Evolutionary conservation across 2,329 filamentous ascomycete genomes (phyloP), one percentile per base, ranked within the genome.

Genomic region (Parastagonospora avenae): DNA sequence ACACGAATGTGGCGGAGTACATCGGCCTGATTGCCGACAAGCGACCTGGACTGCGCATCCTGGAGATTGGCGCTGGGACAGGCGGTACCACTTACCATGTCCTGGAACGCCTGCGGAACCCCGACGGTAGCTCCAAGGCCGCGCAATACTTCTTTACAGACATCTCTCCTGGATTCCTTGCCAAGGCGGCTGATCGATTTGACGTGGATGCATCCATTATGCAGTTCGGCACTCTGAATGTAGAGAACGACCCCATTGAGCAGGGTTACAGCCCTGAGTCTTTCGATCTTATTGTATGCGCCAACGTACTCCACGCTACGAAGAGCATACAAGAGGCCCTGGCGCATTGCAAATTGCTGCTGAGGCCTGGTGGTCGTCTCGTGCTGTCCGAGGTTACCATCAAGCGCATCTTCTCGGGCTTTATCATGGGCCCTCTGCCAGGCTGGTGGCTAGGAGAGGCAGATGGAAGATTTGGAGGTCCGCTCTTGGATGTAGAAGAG

Each of bases 91-190:
- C 19, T 24, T 24, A 24, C 19, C 19, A 24, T 24, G 19, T 24
- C 19, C 19, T 24, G 19, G 19, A 24, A 24, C 19, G 19, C 19
- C 19, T 24, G 19, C 19, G 19, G 3, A 24, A 24, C 19, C 19
- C 19, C 19, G 19, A 24, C 19, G 19, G 19, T 24, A 24, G 19
- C 19, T 24, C 19, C 19, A 24, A 24, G 19, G 19, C 19, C 5
- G 19, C 19, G 19, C 5, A 45, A 4, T 63, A 59, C 28, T 43
- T 39, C 2, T 63, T 19, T 35, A 59, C 57, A n/a, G 55, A 63
- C 35, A 50, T 63, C 8, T 57, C 57, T 3, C 12, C 50, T 2
- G 50, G 54, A 2, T 62, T 60, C 37, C 55, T 62, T 28, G n/a
- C 27, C 6, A 32, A 37, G 8, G 46, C 50, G 10, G 29, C 27